Evolutionary conservation across 805 yeast species (phyloP), one percentile per base, ranked within the genome.

Genomic region (Peterozyma xylosa): DNA sequence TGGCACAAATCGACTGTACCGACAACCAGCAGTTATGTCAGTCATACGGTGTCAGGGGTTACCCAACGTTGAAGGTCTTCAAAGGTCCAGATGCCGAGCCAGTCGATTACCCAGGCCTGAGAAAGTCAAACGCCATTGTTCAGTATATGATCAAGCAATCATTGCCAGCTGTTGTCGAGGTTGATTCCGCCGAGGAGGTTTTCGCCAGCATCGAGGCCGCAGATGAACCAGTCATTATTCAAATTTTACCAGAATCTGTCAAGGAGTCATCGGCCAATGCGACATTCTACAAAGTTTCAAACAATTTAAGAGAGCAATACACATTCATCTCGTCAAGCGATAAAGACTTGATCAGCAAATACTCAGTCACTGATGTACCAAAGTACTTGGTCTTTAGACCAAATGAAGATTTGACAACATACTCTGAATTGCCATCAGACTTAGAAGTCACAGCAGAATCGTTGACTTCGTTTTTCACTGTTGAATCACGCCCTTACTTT

Each of bases 1-100:
- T 87, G 57, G 95, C 88, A 39, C 95, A 87, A 69, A 69, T 87
- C 51, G 95, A 87, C 63, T 87, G 96, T 74, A 82, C 89, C 33
- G 86, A 75, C 54, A 82, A 87, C 53, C 75, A 75, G 56, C 82
- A 78, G 14, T 71, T 87, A 50, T 87, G 96, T 66, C 68, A 69
- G 54, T 68, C 73, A 37, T 80, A 73, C 48, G 86, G 78, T 29
- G 74, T 87, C 53, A 78, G 70, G 64, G 96, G 96, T 45, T 87
- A 84, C 67, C 96, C 96, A 61, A 80, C 91, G 33, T 64, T 87
- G 64, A 86, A 85, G 67, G 76, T 88, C 30, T 79, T 85, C 68
- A 79, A 82, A 61, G 78, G 76, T 49, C 65, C 67, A 35, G 64
- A 59, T 39, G 56, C 63, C 33, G 58, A 66, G 35, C 71, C 75